Base-by-base conservation (phyloP, 345 rosid genomes). In the Pugionium dolabratum region DNA sequence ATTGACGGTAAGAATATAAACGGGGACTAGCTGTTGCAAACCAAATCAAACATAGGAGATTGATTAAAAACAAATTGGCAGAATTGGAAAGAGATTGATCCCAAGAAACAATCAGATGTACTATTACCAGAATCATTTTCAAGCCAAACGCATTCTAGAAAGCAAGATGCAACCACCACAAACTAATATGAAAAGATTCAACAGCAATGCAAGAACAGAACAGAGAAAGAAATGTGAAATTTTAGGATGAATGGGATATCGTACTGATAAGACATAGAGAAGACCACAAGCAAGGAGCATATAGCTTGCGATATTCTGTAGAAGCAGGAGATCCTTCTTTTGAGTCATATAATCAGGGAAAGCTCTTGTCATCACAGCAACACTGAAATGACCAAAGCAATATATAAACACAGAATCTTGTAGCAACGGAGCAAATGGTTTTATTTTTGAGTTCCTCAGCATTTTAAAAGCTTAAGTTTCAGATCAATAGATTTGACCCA, bases 361-460 rank as follows among this genome's bases (percentile, higher is more conserved):
- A 75, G 99, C 96, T 76, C 92, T 85, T 9, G 99, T 94, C 99
- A 94, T 88, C 54, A 94, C 97, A 36, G 97, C 97, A 72, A 81
- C 89, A 78, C 99, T 94, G 86, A 76, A 52, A 51, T 45, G 27
- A 69, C n/a, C 62, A 60, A 54, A 46, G 1, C 55, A 66, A 26
- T 29, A 34, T 2, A 62, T 32, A 45, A 57, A 2, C 54, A 59
- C 0, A 9, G 27, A 9, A 34, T n/a, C 28, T 9, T 11, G 43
- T 9, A 58, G 18, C 4, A 64, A 40, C 59, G 5, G 2, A 61
- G n/a, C 7, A 37, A 37, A 47, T 10, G 3, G 33, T 47, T 32
- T 47, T 11, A 39, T 2, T 47, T 25, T 39, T 28, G 35, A 28
- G 58, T 26, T 62, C 29, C 49, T 62, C 75, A 45, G 50, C 43